A percentile compares a stretch with the other conserved stretches of the same genome.
These are phyloP conservation scores for Tylopilus felleus DNA, from an alignment of 768 basidiomycete species.

Conservation along the genomic window DNA sequence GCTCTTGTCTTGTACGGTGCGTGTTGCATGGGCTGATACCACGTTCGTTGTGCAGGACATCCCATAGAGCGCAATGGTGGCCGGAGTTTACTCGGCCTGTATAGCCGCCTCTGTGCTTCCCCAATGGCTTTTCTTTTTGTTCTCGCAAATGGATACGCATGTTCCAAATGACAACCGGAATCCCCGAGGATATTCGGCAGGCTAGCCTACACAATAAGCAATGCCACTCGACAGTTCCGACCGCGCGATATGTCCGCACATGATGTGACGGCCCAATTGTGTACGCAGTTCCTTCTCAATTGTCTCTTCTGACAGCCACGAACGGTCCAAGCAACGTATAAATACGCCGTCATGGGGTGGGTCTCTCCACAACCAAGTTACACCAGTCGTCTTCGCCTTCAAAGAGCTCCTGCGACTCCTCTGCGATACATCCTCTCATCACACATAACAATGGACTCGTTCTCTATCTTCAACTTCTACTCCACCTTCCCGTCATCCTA, in stretches of 20 bases:
- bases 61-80: not conserved
- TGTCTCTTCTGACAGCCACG: constrained; percentile 9
- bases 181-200: not conserved
- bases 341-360: constrained; percentile 1
- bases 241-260: constrained; percentile 1
- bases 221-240: not conserved
- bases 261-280: constrained; percentile 2
- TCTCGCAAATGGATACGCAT: constrained; percentile 10
- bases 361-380: not conserved
- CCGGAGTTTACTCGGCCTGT: not conserved
- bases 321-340: constrained; percentile 11
- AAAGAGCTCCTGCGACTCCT: not conserved
- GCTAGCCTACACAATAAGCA: constrained; percentile 20
- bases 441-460: constrained; percentile 19
- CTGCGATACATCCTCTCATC: constrained; percentile 5
- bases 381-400: constrained; percentile 7
- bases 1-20: not conserved
- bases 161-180: constrained; percentile 6
- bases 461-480: not conserved
- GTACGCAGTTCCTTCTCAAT: constrained; percentile 4
- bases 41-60: not conserved
- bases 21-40: not conserved
- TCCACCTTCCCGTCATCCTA: not conserved
- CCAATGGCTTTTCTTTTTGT: constrained; percentile 17
- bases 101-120: not conserved